Conservation (phyloP, 345 rosid genomes). For the Pistacia integerrima region DNA sequence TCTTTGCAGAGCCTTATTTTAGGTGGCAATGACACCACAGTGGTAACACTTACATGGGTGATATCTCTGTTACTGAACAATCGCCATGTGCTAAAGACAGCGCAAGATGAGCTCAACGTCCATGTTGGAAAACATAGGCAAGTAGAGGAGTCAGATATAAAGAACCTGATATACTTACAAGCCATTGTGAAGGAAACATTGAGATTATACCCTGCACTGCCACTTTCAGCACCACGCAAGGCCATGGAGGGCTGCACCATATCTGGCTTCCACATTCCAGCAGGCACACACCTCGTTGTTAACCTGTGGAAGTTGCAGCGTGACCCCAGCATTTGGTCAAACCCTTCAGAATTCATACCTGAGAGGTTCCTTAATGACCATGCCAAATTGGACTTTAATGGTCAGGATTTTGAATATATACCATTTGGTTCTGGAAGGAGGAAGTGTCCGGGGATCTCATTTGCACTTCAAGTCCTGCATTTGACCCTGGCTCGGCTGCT, state of each 20-base stretch:
- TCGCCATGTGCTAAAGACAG: constrained; percentile 28
- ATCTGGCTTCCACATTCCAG: constrained; percentile 30
- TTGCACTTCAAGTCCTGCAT: constrained; percentile 26
- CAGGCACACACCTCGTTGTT: constrained; percentile 31
- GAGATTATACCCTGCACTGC: constrained; percentile 35
- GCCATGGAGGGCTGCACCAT: constrained; percentile 38
- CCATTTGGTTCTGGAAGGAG: constrained; percentile 41
- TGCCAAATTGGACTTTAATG: constrained; percentile 20
- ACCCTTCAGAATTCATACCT: constrained; percentile 26
- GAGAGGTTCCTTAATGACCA: constrained; percentile 33
- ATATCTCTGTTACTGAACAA: constrained; percentile 44
- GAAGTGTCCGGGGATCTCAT: constrained; percentile 34
- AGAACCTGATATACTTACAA: constrained; percentile 34
- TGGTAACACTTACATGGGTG: constrained; percentile 44
- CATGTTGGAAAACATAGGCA: constrained; percentile 32
- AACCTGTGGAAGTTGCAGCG: constrained; percentile 35
- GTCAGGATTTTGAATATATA: constrained; percentile 27
- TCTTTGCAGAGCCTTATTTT: constrained; percentile 46
- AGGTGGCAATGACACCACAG: constrained; percentile 50
- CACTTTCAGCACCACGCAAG: constrained; percentile 31
- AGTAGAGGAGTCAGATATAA: constrained; percentile 45
- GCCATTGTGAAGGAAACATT: constrained; percentile 53
- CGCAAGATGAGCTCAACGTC: constrained; percentile 41
- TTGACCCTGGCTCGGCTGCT: constrained; percentile 30
- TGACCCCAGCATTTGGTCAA: constrained; percentile 22